Base-by-base conservation (phyloP, 768 basidiomycete species). In the Tricholoma hemisulphureum region DNA sequence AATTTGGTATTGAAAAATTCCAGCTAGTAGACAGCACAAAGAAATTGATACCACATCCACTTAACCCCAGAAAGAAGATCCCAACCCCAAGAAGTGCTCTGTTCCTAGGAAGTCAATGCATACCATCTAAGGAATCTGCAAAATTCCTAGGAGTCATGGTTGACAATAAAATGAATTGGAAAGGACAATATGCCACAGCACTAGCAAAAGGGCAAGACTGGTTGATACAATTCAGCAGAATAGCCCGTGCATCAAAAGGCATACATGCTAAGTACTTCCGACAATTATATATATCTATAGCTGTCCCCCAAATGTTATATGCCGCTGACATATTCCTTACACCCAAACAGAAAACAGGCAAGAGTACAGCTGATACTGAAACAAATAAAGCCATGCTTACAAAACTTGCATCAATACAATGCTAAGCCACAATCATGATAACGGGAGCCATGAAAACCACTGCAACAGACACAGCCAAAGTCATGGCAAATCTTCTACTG, bases 271-370 rank as follows among this genome's bases (percentile, higher is more conserved):
- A 57, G 20, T 57, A 63, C 10, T 67, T 68, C 57, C 26, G 45
- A n/a, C 63, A 56, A 13, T 64, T 73, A 0, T 73, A 69, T 48
- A 21, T 59, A 0, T 61, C 68, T 3, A 67, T 70, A 1, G 67
- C 62, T 0, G 37, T 70, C 8, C 70, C 69, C 0, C 66, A 68
- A 34, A 59, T 72, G 46, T 61, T 62, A 0, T 72, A 71, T 34
- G 67, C 63, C 3, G 55, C 62, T 1, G 69, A 70, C 11, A 39
- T 68, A 0, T 71, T 65, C 66, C 69, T 37, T 1, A 37, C 5
- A 5, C 35, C 35, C 4, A 37, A 37, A 37, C 35, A 37, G 35
- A 37, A 37, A 8, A 16, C 16, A 37, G 35, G 35, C 35, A 37
- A 37, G 14, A 37, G 16, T 2, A 16, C 2, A 16, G 35, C 11